Conservation (phyloP, 495 filamentous ascomycete genomes). For the Penicillium silybi region DNA sequence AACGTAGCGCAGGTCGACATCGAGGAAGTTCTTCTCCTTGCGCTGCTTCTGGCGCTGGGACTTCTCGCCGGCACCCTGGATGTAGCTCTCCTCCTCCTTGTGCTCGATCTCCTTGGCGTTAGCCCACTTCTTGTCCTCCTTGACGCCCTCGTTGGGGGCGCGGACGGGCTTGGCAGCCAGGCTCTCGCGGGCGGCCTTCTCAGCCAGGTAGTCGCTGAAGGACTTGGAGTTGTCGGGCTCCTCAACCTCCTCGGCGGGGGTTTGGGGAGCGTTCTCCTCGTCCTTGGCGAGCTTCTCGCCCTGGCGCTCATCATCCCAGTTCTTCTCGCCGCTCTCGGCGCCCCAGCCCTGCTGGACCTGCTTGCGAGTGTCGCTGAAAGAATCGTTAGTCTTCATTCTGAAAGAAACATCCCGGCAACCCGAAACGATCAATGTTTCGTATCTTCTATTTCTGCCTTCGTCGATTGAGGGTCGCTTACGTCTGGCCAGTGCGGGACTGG, state of each 20-base stretch:
- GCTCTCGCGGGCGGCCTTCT: constrained; percentile 75
- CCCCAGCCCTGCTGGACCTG: constrained; percentile 91
- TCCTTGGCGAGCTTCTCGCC: constrained; percentile 80
- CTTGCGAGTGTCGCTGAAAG: constrained; percentile 78
- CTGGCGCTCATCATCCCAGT: constrained; percentile 83
- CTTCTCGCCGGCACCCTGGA: constrained; percentile 73
- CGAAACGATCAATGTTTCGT: neutral
- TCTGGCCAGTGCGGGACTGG: constrained; percentile 68
- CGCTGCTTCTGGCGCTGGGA: constrained; percentile 80
- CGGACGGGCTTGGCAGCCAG: constrained; percentile 71
- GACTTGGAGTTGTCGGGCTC: constrained; percentile 84
- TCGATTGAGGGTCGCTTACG: constrained; percentile 47
- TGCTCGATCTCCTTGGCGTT: constrained; percentile 72
- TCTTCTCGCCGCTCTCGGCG: constrained; percentile 68
- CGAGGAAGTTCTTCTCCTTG: constrained; percentile 85
- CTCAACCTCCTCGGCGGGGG: constrained; percentile 51
- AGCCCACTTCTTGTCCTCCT: constrained; percentile 87
- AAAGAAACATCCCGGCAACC: neutral
- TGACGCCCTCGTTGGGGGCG: constrained; percentile 85
- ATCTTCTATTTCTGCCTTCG: neutral
- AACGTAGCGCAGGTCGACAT: constrained; percentile 77
- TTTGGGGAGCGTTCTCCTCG: constrained; percentile 64
- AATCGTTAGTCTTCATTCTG: constrained; percentile 7
- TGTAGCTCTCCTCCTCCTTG: constrained; percentile 69
- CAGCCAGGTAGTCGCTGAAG: constrained; percentile 80